Conservation (phyloP, 257 asterid genomes). For the Ligustrum vulgare region DNA sequence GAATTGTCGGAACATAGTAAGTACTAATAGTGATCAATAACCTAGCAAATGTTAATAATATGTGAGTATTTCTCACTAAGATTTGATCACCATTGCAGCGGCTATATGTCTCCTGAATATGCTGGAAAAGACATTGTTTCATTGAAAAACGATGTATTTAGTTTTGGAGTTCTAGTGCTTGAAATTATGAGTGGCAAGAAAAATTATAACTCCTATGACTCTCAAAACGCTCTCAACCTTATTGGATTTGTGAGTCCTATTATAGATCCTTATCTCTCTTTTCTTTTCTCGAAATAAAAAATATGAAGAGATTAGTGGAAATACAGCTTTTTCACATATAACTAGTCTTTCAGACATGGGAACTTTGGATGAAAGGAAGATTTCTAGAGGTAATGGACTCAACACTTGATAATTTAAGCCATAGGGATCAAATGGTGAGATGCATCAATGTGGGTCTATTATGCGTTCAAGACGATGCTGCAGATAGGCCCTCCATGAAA, state of each 20-base stretch:
- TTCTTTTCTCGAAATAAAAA: too few species aligned
- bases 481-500: slow-evolving; percentile 41
- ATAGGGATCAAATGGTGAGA: slow-evolving; percentile 17
- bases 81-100: slow-evolving; percentile 18
- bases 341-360: slow-evolving; percentile 33
- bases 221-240: slow-evolving; percentile 31
- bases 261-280: background rate
- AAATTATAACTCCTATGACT: slow-evolving; percentile 24
- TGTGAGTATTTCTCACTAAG: background rate
- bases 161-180: slow-evolving; percentile 39
- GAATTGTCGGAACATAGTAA: slow-evolving; percentile 43
- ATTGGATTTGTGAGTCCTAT: slow-evolving; percentile 27
- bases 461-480: slow-evolving; percentile 43
- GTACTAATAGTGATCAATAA: background rate
- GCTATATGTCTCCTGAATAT: slow-evolving; percentile 44
- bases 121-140: slow-evolving; percentile 33
- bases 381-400: slow-evolving; percentile 33
- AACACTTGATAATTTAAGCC: slow-evolving; percentile 6
- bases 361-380: slow-evolving; percentile 36
- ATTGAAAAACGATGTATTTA: slow-evolving; percentile 31
- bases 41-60: background rate
- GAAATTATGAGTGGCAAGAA: slow-evolving; percentile 37
- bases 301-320: too few species aligned
- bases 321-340: too few species aligned
- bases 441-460: slow-evolving; percentile 36